Conservation (phyloP, 2,329 filamentous ascomycete species). For the Scolecobasidium constrictum region DNA sequence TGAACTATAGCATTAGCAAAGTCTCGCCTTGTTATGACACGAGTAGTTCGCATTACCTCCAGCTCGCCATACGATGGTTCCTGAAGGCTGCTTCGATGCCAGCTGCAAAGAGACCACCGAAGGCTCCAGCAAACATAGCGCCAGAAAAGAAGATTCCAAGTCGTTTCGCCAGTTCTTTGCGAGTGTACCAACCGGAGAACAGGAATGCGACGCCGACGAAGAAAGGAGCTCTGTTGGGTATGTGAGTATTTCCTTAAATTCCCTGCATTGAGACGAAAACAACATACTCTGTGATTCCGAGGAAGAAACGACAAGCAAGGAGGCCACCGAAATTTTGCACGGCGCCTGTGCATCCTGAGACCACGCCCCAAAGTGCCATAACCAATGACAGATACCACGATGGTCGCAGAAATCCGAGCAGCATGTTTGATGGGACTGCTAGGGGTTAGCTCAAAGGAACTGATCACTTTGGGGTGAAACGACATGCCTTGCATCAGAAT, state of each 20-base stretch:
- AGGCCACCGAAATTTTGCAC: conserved; percentile 32
- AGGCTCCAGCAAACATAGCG: conserved; percentile 58
- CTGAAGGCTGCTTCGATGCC: conserved; percentile 40
- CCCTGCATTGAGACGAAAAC: too few species aligned
- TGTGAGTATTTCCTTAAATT: too few species aligned
- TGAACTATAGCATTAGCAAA: too few species aligned
- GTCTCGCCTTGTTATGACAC: too few species aligned
- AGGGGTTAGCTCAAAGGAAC: too few species aligned
- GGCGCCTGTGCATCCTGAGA: conserved; percentile 37
- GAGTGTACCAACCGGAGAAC: conserved; percentile 53
- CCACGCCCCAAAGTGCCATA: conserved; percentile 32
- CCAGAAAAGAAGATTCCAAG: conserved; percentile 60
- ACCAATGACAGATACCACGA: conserved; percentile 19
- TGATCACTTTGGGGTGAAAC: too few species aligned
- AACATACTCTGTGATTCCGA: conserved; percentile 39
- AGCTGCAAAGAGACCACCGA: conserved; percentile 48
- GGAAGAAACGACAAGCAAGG: conserved; percentile 37
- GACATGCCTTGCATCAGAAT: conserved; percentile 36
- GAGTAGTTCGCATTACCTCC: too few species aligned
- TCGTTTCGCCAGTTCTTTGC: conserved; percentile 53
- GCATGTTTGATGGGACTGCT: conserved; percentile 24
- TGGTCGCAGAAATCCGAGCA: conserved; percentile 24
- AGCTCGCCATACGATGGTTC: conserved; percentile 24
- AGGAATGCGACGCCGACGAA: conserved; percentile 24
- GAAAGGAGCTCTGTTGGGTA: too few species aligned